These are phyloP conservation scores for Coniochaeta ligniaria DNA, from an alignment of 2,329 filamentous ascomycete species.

Conservation along the genomic window DNA sequence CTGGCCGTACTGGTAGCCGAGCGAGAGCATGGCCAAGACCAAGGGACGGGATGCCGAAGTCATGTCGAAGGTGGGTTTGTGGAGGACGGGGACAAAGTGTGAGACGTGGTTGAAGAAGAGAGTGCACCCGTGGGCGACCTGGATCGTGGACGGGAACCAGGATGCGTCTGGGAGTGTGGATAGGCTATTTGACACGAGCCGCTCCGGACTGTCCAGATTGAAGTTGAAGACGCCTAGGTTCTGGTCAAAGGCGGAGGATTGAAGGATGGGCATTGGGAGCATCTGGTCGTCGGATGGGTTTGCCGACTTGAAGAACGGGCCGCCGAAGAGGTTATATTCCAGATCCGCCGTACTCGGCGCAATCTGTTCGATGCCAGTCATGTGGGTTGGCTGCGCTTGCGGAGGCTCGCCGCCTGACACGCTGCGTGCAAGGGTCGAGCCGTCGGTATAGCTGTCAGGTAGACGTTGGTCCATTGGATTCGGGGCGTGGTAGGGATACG, in stretches of 20 bases:
- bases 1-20: constrained; percentile 29
- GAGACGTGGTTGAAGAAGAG: constrained; percentile 28
- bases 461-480: no score
- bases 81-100: constrained; percentile 28
- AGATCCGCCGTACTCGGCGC: neutral
- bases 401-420: no score
- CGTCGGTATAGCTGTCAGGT: no score
- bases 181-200: constrained; percentile 10
- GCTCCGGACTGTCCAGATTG: constrained; percentile 7
- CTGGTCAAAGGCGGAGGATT: neutral
- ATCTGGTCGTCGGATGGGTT: neutral
- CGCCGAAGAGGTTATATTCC: neutral
- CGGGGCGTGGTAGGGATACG: no score
- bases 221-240: constrained; percentile 2
- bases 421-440: no score
- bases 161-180: constrained; percentile 13
- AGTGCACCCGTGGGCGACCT: constrained; percentile 22
- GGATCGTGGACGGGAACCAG: constrained; percentile 22
- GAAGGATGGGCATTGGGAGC: neutral
- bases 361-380: neutral
- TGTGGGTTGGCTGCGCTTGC: no score
- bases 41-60: constrained; percentile 15
- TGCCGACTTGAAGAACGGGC: neutral
- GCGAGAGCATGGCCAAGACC: constrained; percentile 26
- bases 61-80: constrained; percentile 26